Evolutionary conservation across 768 basidiomycete species (phyloP).

Genomic region (Lentinula raphanica): DNA sequence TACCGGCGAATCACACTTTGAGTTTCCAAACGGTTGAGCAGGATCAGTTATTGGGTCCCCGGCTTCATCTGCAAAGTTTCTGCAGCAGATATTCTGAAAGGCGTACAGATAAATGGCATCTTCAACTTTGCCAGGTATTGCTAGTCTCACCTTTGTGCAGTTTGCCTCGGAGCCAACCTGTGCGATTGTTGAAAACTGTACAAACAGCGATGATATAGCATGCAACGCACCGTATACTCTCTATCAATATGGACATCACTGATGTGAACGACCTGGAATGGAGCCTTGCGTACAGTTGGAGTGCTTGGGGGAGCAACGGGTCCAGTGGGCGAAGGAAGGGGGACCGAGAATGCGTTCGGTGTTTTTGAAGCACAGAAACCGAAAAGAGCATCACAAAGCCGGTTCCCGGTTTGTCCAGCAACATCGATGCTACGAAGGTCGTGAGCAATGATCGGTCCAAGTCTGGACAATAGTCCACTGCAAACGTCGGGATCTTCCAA

Average conservation of each 20-base stretch:
- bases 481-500: conserved; percentile 35
- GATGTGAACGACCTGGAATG: conserved; percentile 31
- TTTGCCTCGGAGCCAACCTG: conserved; percentile 30
- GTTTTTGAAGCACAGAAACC: conserved; percentile 28
- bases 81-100: conserved; percentile 27
- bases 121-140: no score
- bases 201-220: neutral
- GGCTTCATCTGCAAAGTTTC: conserved; percentile 20
- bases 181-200: neutral
- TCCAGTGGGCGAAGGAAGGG: conserved; percentile 20
- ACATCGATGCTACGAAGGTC: conserved; percentile 29
- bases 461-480: conserved; percentile 24
- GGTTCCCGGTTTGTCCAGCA: conserved; percentile 26
- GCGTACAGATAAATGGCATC: no score
- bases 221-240: conserved; percentile 23
- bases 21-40: conserved; percentile 26
- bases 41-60: conserved; percentile 19
- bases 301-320: conserved; percentile 11
- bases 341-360: conserved; percentile 20
- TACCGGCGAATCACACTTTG: conserved; percentile 30
- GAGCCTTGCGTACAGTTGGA: conserved; percentile 13
- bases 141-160: conserved; percentile 24
- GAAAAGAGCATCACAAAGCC: conserved; percentile 33
- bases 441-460: conserved; percentile 36
- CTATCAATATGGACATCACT: conserved; percentile 38